Evolutionary conservation across 768 basidiomycete genomes (phyloP).

Genomic region (Tylopilus sp.): DNA sequence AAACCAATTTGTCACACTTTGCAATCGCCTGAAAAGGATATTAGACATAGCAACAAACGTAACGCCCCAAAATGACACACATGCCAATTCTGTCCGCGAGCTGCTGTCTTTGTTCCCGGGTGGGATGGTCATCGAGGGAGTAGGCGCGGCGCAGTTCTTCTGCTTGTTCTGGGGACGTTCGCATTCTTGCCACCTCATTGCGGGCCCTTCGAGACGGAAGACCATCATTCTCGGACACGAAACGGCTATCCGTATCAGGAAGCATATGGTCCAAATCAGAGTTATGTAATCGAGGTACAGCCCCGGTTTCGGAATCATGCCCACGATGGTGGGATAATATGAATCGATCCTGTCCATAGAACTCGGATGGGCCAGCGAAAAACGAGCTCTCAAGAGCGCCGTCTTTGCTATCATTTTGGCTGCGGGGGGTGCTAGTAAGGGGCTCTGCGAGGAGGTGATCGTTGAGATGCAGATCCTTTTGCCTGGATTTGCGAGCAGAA

Average conservation of each 20-base stretch:
- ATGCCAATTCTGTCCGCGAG: slow-evolving; percentile 71
- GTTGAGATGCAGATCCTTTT: slow-evolving; percentile 32
- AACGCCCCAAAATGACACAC: slow-evolving; percentile 44
- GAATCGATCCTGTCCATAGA: slow-evolving; percentile 31
- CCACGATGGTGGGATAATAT: slow-evolving; percentile 33
- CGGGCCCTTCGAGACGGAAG: slow-evolving; percentile 30
- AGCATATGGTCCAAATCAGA: slow-evolving; percentile 49
- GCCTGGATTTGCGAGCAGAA: slow-evolving; percentile 27
- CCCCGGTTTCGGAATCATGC: slow-evolving; percentile 23
- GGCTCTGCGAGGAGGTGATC: slow-evolving; percentile 26
- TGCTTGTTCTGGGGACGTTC: slow-evolving; percentile 60
- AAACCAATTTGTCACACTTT: slow-evolving; percentile 84
- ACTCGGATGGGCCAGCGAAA: slow-evolving; percentile 32
- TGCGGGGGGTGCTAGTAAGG: not conserved
- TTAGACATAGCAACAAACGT: slow-evolving; percentile 23
- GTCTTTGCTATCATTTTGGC: slow-evolving; percentile 14
- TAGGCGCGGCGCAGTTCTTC: slow-evolving; percentile 70
- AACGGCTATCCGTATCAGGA: slow-evolving; percentile 49
- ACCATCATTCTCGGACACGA: slow-evolving; percentile 49
- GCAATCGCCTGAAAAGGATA: slow-evolving; percentile 57
- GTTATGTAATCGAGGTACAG: slow-evolving; percentile 28
- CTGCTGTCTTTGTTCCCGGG: slow-evolving; percentile 60
- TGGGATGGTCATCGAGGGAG: slow-evolving; percentile 61
- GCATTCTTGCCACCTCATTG: slow-evolving; percentile 43
- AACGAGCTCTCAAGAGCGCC: slow-evolving; percentile 28